Percentiles rank a stretch among this genome's conserved stretches.
phyloP scores from a whole-genome alignment of 768 basidiomycete genomes.

The Mycena haematopus region DNA sequence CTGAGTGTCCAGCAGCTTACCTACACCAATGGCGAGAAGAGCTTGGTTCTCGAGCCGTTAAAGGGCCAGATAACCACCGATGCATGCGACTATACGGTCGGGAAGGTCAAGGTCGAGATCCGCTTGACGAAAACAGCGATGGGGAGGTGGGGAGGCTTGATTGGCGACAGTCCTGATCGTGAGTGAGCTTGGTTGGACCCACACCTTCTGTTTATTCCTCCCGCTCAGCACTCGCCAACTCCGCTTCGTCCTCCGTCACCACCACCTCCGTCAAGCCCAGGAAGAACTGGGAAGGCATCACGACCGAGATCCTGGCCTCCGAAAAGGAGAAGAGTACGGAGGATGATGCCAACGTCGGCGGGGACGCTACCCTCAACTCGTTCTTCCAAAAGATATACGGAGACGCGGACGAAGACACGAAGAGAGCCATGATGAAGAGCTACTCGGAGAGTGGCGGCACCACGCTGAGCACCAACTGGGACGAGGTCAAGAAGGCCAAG shows the following conservation, averaged over 20 bases:
- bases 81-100: slow-evolving; percentile 67
- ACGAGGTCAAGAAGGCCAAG: slow-evolving; percentile 73
- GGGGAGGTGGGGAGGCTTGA: slow-evolving; percentile 77
- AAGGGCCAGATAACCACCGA: slow-evolving; percentile 79
- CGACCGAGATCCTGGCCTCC: slow-evolving; percentile 63
- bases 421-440: slow-evolving; percentile 97
- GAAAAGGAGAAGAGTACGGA: slow-evolving; percentile 75
- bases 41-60: slow-evolving; percentile 78
- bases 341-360: slow-evolving; percentile 89
- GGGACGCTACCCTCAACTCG: slow-evolving; percentile 82
- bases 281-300: slow-evolving; percentile 94
- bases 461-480: slow-evolving; percentile 95
- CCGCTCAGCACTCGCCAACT: slow-evolving; percentile 38
- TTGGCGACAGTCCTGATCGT: slow-evolving; percentile 82
- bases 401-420: slow-evolving; percentile 91
- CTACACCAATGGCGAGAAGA: slow-evolving; percentile 74
- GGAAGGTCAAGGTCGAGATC: slow-evolving; percentile 90
- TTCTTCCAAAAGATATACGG: slow-evolving; percentile 93
- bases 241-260: slow-evolving; percentile 40
- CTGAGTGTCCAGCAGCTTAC: slow-evolving; percentile 47
- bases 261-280: slow-evolving; percentile 49
- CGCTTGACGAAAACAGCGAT: slow-evolving; percentile 69
- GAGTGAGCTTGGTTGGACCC: slow-evolving; percentile 36
- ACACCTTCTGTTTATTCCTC: slow-evolving; percentile 4
- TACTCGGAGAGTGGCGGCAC: slow-evolving; percentile 96